Evolutionary conservation across 352 stramenopile genomes (phyloP).

Genomic region (Phytophthora litchii): DNA sequence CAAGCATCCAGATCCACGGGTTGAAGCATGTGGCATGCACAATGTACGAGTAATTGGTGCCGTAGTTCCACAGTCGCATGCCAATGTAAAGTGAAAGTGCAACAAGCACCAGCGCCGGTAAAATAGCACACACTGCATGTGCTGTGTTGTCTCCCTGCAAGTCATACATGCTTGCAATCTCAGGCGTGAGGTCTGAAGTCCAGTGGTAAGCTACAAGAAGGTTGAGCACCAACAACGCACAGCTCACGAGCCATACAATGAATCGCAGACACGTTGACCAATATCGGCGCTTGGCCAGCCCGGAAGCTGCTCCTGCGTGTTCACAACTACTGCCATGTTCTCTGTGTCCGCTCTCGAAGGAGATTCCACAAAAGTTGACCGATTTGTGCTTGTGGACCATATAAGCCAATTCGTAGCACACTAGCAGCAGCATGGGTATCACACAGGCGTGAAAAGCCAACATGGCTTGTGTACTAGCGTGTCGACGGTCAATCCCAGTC

Average conservation of each 20-base stretch:
- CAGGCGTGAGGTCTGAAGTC: conserved; percentile 40
- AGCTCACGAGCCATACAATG: conserved; percentile 69
- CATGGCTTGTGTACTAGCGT: conserved; percentile 67
- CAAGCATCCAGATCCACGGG: conserved; percentile 89
- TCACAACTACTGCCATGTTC: conserved; percentile 37
- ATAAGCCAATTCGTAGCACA: conserved; percentile 91
- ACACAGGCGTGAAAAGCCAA: conserved; percentile 84
- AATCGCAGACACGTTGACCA: conserved; percentile 69
- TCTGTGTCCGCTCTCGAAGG: conserved; percentile 78
- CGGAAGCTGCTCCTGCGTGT: conserved; percentile 23
- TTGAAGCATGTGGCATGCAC: conserved; percentile 88
- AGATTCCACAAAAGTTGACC: conserved; percentile 91
- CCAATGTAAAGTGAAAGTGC: conserved; percentile 76
- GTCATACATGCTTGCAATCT: conserved; percentile 76
- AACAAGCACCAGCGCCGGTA: conserved; percentile 74
- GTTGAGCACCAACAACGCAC: conserved; percentile 69
- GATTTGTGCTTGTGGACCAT: conserved; percentile 91
- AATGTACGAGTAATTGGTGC: conserved; percentile 86
- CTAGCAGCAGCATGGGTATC: conserved; percentile 83
- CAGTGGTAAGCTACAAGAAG: conserved; percentile 75
- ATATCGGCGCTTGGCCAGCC: conserved; percentile 30
- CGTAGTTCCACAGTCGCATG: conserved; percentile 83
- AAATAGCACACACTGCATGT: conserved; percentile 62
- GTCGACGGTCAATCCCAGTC: conserved; percentile 67
- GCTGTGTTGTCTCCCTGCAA: conserved; percentile 64